Evolutionary conservation across 768 basidiomycete species (phyloP), one percentile per base, ranked within the genome.

Genomic region (Filobasidium floriforme): DNA sequence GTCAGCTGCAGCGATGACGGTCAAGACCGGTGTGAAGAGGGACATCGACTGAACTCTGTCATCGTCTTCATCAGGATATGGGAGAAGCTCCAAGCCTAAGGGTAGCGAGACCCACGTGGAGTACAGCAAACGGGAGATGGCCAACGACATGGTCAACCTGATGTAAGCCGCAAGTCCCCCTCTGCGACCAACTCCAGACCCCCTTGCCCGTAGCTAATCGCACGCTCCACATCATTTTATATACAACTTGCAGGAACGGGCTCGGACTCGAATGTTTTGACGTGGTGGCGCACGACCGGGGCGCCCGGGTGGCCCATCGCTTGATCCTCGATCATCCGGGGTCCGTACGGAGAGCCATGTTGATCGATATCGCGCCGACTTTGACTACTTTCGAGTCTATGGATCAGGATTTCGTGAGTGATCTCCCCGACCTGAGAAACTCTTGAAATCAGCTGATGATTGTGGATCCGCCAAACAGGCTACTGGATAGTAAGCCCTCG

Each of bases 361-460:
- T 76, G 32, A 69, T 77, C 46, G 77, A 79, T 69, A 79, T 79
- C 19, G 74, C 72, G 14, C 77, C 76, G 0, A 79, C 77, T 19
- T 41, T 74, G 19, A 71, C 63, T 26, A 74, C 75, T 69, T 77
- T 75, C 63, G 72, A 71, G 32, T 22, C 55, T 1, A 71, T 68
- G 1, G 54, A 72, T 68, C 70, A 66, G 68, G 67, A 57, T 26
- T 73, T 73, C 64, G 71, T 71, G 59, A 67, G 70, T 71, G 0
- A 4, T 37, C n/a, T 24, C 26, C 24, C 55, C 6, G 4, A 26
- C 28, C 14, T 3, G 18, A 59, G 15, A 22, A 24, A n/a, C 12
- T 51, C 18, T 51, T 24, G 46, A 18, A 51, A 6, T 19, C 12
- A 6, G 12, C 46, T 51, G 24, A 51, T 5, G 12, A 19, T 5